A percentile compares a stretch with the other conserved stretches of the same genome.
phyloP scores from a whole-genome alignment of 2,329 filamentous ascomycete species.

The Exophiala bonariae region DNA sequence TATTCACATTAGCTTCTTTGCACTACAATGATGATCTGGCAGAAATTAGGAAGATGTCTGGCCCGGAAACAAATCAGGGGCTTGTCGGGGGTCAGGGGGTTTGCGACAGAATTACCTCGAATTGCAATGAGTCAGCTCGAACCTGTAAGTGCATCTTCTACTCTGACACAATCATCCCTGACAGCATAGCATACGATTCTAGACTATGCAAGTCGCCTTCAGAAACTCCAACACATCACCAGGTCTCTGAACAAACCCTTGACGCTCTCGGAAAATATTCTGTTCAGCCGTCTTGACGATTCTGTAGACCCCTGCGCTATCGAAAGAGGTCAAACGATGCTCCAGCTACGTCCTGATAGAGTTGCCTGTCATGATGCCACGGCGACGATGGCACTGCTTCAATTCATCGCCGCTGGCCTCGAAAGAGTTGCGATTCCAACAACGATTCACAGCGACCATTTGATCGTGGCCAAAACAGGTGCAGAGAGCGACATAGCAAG shows the following conservation, averaged over 20 bases:
- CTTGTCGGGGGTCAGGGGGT: too few species aligned
- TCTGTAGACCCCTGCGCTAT: slow-evolving; percentile 88
- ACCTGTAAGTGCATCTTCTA: too few species aligned
- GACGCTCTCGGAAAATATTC: slow-evolving; percentile 95
- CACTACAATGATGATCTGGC: too few species aligned
- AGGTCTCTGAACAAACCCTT: slow-evolving; percentile 95
- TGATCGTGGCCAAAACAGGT: slow-evolving; percentile 96
- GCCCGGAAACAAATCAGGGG: too few species aligned
- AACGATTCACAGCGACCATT: slow-evolving; percentile 97
- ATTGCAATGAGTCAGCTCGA: too few species aligned
- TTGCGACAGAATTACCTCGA: too few species aligned
- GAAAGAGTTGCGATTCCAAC: slow-evolving; percentile 88
- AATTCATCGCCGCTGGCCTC: slow-evolving; percentile 99
- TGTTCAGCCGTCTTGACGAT: slow-evolving; percentile 98
- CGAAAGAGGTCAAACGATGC: slow-evolving; percentile 90
- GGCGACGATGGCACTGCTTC: slow-evolving; percentile 98
- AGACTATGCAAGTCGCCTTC: too few species aligned
- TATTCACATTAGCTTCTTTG: too few species aligned
- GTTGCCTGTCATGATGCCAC: slow-evolving; percentile 99
- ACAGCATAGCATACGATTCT: too few species aligned
- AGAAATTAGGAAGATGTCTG: too few species aligned
- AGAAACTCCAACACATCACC: too few species aligned
- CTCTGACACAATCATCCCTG: too few species aligned
- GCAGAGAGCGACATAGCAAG: slow-evolving; percentile 90
- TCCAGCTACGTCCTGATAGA: slow-evolving; percentile 94